Base-by-base conservation (phyloP, 495 filamentous ascomycete genomes). In the Aspergillus baeticus region DNA sequence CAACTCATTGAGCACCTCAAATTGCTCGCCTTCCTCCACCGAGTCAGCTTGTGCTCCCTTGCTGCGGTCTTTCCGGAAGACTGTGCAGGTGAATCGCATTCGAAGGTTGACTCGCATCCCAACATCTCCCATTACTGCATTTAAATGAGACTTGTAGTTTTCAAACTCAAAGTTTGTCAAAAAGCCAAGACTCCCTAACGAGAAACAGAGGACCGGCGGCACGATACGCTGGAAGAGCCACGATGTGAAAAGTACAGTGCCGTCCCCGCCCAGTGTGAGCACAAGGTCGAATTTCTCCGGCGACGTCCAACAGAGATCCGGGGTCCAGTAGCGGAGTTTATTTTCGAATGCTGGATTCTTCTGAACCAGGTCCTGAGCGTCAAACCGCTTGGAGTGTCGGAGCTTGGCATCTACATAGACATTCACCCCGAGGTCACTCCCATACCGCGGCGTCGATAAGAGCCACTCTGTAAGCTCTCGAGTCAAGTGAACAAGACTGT, bases 51-150 rank as follows among this genome's bases (percentile, higher is more conserved):
- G 74, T 5, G 76, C 76, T 1, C 72, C 69, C 57, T 77, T 75
- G 55, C 73, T 76, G 17, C 71, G 65, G 51, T 77, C 71, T 50
- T 76, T 74, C 22, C 91, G 86, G 75, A 88, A 96, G 20, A 96
- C 89, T 6, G 92, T 96, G 72, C 93, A 96, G 33, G 93, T 97
- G 73, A 98, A 98, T 52, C 94, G 88, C 91, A 98, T 93, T 59
- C 94, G 91, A 62, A 98, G 76, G 66, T 94, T 96, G 49, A 98
- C 91, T 35, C 91, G 84, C 88, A 98, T 96, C 6, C 95, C 94
- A 0, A 87, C 84, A 49, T 93, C 90, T 45, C 90, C 91, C 89
- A 98, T 96, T 56, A 96, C 79, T 23, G 78, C 82, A 64, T 89
- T 87, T 17, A 98, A 81, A 60, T 91, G 86, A 29, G 86, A 76